Percentiles rank a stretch among this genome's conserved stretches.
These are phyloP conservation scores for Phialophora chinensis DNA, from an alignment of 2,329 filamentous ascomycete genomes.

Conservation along the genomic window DNA sequence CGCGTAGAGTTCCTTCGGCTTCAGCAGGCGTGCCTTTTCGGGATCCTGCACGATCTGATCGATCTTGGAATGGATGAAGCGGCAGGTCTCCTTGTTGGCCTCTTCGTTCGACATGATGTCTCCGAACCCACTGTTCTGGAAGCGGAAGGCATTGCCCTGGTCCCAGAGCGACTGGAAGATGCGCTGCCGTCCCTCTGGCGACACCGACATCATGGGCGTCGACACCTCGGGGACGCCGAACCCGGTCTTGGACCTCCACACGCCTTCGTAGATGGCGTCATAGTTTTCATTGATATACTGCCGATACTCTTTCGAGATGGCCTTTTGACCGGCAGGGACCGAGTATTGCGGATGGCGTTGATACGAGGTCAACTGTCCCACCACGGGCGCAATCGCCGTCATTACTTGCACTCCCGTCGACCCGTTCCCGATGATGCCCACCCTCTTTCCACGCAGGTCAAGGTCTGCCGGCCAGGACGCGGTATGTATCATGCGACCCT, in stretches of 20 bases:
- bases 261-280: slow-evolving; percentile 14
- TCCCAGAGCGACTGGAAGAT: slow-evolving; percentile 57
- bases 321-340: slow-evolving; percentile 62
- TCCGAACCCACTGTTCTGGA: slow-evolving; percentile 58
- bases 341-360: slow-evolving; percentile 70
- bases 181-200: slow-evolving; percentile 44
- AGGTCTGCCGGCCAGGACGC: slow-evolving; percentile 62
- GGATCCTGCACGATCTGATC: slow-evolving; percentile 59
- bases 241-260: slow-evolving; percentile 60
- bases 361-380: slow-evolving; percentile 57
- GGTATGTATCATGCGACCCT: slow-evolving; percentile 64
- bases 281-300: slow-evolving; percentile 40
- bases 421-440: slow-evolving; percentile 69
- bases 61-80: slow-evolving; percentile 62
- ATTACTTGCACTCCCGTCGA: slow-evolving; percentile 68
- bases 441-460: slow-evolving; percentile 61
- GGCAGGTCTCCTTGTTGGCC: slow-evolving; percentile 60
- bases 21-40: slow-evolving; percentile 57
- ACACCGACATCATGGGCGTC: slow-evolving; percentile 38
- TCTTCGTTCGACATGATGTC: slow-evolving; percentile 55
- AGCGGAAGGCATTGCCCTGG: slow-evolving; percentile 58
- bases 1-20: slow-evolving; percentile 58
- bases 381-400: slow-evolving; percentile 63
- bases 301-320: slow-evolving; percentile 58
- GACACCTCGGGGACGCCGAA: slow-evolving; percentile 61